Evolutionary conservation across 2,329 filamentous ascomycete genomes (phyloP), one percentile per base, ranked within the genome.

Genomic region (Onygenales sp.): DNA sequence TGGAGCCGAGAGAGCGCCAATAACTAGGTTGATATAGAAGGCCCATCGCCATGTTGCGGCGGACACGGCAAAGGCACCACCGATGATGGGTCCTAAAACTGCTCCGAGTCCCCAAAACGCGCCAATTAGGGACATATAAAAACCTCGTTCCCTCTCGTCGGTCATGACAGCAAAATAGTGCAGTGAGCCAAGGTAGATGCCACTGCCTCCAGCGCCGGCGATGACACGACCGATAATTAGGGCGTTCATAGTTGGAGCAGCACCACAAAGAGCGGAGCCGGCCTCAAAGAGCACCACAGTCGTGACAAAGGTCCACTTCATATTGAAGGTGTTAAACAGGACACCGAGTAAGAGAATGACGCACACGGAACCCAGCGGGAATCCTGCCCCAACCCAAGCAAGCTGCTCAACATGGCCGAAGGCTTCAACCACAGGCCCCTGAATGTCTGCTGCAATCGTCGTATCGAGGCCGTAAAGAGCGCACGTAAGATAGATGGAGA

Each of bases 21-120:
- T 63, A 33, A 70, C 59, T 0, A 82, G 67, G 59, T 82, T 83
- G 65, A 83, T 75, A 58, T 83, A 83, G 59, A 61, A 55, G 51
- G 54, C 70, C 68, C 66, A 70, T 36, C 65, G 61, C 68, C 67
- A 70, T 6, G 57, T 62, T 9, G 61, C 66, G 8, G 52, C 43
- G 40, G 54, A 59, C 17, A 62, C 58, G 13, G 61, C 54, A 54
- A 71, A 70, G 3, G 59, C 64, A 21, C 70, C 70, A 2, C 70
- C 70, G 48, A 73, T 63, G 51, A 72, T 59, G 0, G 70, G 71
- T 4, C 71, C 71, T 0, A 71, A 58, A 1, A 71, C 61, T 6
- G 61, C 64, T 5, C 70, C 70, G 2, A 64, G 9, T 9, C 69
- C 67, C 67, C 67, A 73, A 34, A 61, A 56, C 11, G 71, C 56